Evolutionary conservation across 2,329 filamentous ascomycete species (phyloP), one percentile per base, ranked within the genome.

Genomic region (Aspergillus tamarii): DNA sequence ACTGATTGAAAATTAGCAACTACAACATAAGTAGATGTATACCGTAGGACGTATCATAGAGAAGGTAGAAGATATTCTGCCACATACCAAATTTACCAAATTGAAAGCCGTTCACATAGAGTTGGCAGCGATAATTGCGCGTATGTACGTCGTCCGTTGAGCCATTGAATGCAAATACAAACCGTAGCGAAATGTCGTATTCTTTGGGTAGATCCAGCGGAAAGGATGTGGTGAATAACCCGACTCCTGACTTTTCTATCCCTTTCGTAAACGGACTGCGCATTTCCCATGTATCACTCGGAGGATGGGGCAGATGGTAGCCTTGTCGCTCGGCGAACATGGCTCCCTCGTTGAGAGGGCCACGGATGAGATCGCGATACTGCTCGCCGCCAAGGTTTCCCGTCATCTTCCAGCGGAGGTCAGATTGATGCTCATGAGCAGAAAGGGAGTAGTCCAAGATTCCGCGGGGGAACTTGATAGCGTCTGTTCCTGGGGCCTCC

Each of bases 301-400:
- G 39, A 6, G 39, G 39, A 4, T n/a, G 14, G 8, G 84, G 84
- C 28, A 85, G 80, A 68, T 87, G 84, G 57, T 79, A 84, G 12
- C 84, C 84, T 55, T 84, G 78, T 6, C 85, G 77, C 65, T 87
- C 85, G 5, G 81, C 82, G 66, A 74, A 86, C 32, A 86, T 69
- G 0, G 81, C 83, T 36, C 84, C 84, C 74, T 87, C 85, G 65
- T 87, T 87, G 7, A 85, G 72, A 1, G 84, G 84, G 0, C 85
- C 84, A 26, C 85, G 80, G 7, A 74, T 74, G 1, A 77, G 70
- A 64, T 87, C 84, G 3, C 61, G 58, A 70, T 85, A 85, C 61
- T 82, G 72, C 65, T 87, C 84, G 16, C 84, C 85, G 4, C 82
- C 83, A 0, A 86, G 76, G 63, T 86, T 87, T 4, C 85, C 84